Base-by-base conservation (phyloP, 2,329 filamentous ascomycete genomes). In the Hymenoscyphus fraxineus region DNA sequence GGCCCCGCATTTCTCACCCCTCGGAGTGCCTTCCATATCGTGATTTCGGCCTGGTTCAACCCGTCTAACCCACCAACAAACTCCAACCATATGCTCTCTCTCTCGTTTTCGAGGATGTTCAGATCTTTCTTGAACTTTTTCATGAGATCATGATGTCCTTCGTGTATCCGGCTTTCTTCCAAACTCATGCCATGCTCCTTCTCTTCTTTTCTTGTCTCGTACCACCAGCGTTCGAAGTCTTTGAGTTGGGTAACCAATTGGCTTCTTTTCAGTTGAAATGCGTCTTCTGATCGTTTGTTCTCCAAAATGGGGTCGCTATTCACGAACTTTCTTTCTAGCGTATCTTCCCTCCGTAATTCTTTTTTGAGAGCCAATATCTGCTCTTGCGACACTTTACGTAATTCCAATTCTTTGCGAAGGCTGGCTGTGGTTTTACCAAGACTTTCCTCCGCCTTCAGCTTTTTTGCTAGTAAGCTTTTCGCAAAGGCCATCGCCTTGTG, bases 11-110 rank as follows among this genome's bases (percentile, higher is more conserved):
- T 39, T 15, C 27, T 55, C 59, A 61, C 44, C n/a, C 32, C 59
- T 55, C 59, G 56, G 3, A 61, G 44, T 13, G n/a, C 59, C 40
- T 40, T 55, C 59, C 59, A 61, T 39, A 55, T 61, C 41, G 31
- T 31, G 9, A 54, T 61, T 12, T 61, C 59, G 10, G 47, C 54
- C 32, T 32, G 22, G 22, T 57, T 59, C 31, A 58, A 27, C 15
- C 56, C 61, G 19, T 65, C 60, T 10, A 65, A 32, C 10, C n/a
- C 22, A n/a, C 35, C 60, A 22, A 62, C 56, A 51, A 65, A 65
- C 15, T 59, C 60, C 15, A 62, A 16, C 63, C 59, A 65, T 6
- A 41, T 40, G 15, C 44, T 19, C 22, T 59, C 61, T 13, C 59
- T 56, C 39, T 47, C 58, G 10, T 38, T 55, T 31, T 66, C 61